phyloP scores from a whole-genome alignment of 2,329 filamentous ascomycete species.

The Didymella glomerata region DNA sequence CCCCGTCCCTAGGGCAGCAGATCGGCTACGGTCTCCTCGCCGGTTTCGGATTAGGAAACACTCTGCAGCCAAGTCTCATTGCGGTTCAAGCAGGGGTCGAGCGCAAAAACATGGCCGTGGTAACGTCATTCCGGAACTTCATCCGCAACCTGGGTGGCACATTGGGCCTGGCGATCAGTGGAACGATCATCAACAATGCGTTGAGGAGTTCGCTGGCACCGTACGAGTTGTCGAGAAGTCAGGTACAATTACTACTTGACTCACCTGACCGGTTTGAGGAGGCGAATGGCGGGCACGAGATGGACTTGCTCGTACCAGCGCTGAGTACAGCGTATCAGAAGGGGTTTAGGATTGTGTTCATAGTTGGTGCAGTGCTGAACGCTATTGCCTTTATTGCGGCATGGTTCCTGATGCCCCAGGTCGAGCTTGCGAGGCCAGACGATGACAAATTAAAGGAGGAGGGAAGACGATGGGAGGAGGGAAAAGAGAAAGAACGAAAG shows the following conservation, averaged over 20 bases:
- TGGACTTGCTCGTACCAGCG: slow-evolving; percentile 14
- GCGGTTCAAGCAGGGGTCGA: slow-evolving; percentile 62
- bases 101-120: slow-evolving; percentile 67
- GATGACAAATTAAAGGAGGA: slow-evolving; percentile 33
- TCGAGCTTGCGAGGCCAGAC: slow-evolving; percentile 28
- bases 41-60: slow-evolving; percentile 57
- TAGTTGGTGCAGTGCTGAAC: slow-evolving; percentile 28
- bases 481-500: neutral
- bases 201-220: slow-evolving; percentile 21
- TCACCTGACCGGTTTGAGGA: slow-evolving; percentile 25
- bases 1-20: slow-evolving; percentile 26
- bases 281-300: slow-evolving; percentile 16
- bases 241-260: slow-evolving; percentile 28
- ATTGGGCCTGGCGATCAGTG: slow-evolving; percentile 63
- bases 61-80: slow-evolving; percentile 63
- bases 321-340: slow-evolving; percentile 26
- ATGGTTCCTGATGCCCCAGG: slow-evolving; percentile 32
- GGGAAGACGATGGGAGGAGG: slow-evolving; percentile 22
- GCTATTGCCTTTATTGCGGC: slow-evolving; percentile 28
- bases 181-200: slow-evolving; percentile 43
- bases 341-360: slow-evolving; percentile 32
- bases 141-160: slow-evolving; percentile 68
- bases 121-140: slow-evolving; percentile 71
- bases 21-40: slow-evolving; percentile 32
- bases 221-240: slow-evolving; percentile 20